Conservation (phyloP, 768 basidiomycete species). For the Termitomyces sp. region DNA sequence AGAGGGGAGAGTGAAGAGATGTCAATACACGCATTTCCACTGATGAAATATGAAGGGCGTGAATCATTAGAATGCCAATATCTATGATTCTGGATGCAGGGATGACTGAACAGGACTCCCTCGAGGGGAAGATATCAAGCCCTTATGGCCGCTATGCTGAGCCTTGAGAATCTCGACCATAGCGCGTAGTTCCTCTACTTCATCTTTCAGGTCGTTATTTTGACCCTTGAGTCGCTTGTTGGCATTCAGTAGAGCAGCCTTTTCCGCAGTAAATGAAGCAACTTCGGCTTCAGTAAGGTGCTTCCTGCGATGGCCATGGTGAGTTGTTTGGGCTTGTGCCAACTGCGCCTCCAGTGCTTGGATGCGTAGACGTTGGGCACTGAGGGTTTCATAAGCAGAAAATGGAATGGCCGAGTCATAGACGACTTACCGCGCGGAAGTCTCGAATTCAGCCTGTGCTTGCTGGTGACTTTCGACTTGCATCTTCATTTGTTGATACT, state of each 20-base stretch:
- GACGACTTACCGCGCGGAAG: constrained; percentile 54
- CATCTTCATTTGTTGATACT: constrained; percentile 66
- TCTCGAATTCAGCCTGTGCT: constrained; percentile 53
- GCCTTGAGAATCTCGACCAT: constrained; percentile 69
- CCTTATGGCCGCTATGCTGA: constrained; percentile 42
- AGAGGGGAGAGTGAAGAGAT: background rate
- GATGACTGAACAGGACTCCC: constrained; percentile 1
- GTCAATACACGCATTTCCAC: background rate
- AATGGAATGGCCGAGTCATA: background rate
- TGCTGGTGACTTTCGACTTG: constrained; percentile 58
- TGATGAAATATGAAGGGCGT: background rate
- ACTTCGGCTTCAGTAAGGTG: constrained; percentile 40
- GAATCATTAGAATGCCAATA: background rate
- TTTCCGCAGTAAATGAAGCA: constrained; percentile 45
- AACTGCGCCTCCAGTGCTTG: constrained; percentile 62
- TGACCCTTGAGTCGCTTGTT: constrained; percentile 57
- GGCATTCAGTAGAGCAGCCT: constrained; percentile 41
- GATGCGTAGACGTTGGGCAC: constrained; percentile 58
- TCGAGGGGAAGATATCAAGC: constrained; percentile 3
- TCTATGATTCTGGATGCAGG: background rate
- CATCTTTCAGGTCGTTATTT: constrained; percentile 46
- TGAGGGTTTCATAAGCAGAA: constrained; percentile 24
- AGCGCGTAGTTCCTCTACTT: constrained; percentile 60
- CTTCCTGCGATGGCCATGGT: constrained; percentile 35
- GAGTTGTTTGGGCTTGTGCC: constrained; percentile 33